These are phyloP conservation scores for Suillus variegatus DNA, from an alignment of 768 basidiomycete genomes.

Conservation along the genomic window DNA sequence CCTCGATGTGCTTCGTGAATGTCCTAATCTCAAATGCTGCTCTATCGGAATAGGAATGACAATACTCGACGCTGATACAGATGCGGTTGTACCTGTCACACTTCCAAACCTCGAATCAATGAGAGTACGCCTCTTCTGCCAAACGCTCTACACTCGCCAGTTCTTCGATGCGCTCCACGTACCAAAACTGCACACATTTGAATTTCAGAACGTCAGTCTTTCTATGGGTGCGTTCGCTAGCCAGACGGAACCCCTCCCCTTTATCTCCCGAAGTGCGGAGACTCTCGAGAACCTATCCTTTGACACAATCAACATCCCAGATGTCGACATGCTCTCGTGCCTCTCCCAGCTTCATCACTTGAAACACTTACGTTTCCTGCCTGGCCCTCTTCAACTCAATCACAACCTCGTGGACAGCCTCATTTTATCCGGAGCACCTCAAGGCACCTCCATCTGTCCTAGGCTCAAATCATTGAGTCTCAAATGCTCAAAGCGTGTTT, in stretches of 20 bases:
- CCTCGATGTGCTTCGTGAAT: slow-evolving; percentile 22
- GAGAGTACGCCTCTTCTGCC: slow-evolving; percentile 26
- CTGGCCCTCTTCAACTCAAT: slow-evolving; percentile 32
- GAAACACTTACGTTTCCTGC: slow-evolving; percentile 22
- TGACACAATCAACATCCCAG: slow-evolving; percentile 24
- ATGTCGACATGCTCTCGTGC: slow-evolving; percentile 21
- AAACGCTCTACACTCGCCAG: slow-evolving; percentile 23
- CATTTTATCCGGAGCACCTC: not conserved
- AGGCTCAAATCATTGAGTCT: slow-evolving; percentile 24
- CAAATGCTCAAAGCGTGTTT: slow-evolving; percentile 25
- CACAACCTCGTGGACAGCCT: slow-evolving; percentile 31
- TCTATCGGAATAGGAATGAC: slow-evolving; percentile 25
- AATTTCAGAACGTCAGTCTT: slow-evolving; percentile 31
- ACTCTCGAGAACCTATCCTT: slow-evolving; percentile 30
- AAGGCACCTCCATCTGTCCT: slow-evolving; percentile 19
- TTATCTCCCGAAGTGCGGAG: slow-evolving; percentile 26
- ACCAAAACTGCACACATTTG: slow-evolving; percentile 27
- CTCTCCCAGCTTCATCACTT: slow-evolving; percentile 21
- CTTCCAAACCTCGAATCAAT: slow-evolving; percentile 30
- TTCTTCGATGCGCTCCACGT: slow-evolving; percentile 30
- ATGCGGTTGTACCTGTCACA: slow-evolving; percentile 21
- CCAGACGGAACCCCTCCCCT: slow-evolving; percentile 29
- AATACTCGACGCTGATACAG: slow-evolving; percentile 18
- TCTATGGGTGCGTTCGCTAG: slow-evolving; percentile 25
- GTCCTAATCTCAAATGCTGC: slow-evolving; percentile 30